Evolutionary conservation across 108 stramenopile genomes (phyloP).

Genomic region (Pseudonitzschia multiseries): DNA sequence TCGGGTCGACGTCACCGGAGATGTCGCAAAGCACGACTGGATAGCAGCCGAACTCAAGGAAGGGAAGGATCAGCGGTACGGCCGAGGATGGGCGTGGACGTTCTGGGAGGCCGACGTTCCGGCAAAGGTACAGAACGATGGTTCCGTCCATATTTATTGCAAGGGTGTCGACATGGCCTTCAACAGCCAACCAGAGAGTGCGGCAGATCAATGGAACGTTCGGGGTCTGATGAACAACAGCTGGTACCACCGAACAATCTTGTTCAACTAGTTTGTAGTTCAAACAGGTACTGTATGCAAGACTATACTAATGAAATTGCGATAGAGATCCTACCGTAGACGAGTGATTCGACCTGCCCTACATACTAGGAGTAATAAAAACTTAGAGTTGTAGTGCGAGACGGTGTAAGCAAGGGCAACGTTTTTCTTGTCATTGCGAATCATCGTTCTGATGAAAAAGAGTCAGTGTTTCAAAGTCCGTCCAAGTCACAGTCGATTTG

Average conservation of each 20-base stretch:
- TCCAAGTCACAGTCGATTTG: neutral
- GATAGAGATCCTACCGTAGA: too few relatives aligned
- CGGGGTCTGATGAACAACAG: conserved; percentile 82
- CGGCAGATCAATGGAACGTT: conserved; percentile 79
- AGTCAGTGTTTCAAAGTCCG: neutral
- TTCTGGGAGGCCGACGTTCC: conserved; percentile 81
- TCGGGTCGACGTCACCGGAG: conserved; percentile 78
- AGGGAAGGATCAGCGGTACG: conserved; percentile 63
- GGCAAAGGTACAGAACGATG: conserved; percentile 61
- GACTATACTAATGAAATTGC: too few relatives aligned
- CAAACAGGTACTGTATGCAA: too few relatives aligned
- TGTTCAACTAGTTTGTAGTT: neutral
- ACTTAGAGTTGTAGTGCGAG: too few relatives aligned
- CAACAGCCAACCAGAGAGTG: conserved; percentile 79
- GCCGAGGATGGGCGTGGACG: conserved; percentile 85
- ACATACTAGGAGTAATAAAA: too few relatives aligned
- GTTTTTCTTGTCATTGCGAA: neutral
- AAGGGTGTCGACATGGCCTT: conserved; percentile 80
- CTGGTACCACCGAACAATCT: conserved; percentile 49
- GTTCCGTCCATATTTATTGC: conserved; percentile 58
- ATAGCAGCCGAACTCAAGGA: conserved; percentile 57
- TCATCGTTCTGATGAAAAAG: neutral
- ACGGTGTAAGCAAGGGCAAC: too few relatives aligned
- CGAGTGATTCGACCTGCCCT: too few relatives aligned
- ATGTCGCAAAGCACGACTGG: conserved; percentile 69